Evolutionary conservation across 257 asterid genomes (phyloP).

Genomic region (Misopates orontium): DNA sequence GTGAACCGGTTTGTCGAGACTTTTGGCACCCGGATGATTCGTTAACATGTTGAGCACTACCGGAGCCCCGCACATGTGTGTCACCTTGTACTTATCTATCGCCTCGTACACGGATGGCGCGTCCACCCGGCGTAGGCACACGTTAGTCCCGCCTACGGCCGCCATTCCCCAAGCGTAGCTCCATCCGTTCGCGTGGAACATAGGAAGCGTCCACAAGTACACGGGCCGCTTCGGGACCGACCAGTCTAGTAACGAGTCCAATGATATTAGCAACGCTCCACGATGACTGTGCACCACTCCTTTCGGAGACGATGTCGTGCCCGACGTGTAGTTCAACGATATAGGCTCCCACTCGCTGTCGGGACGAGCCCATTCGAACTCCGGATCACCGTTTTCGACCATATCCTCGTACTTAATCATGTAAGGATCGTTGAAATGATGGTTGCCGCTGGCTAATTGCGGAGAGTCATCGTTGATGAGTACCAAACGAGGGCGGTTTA

Average conservation of each 20-base stretch:
- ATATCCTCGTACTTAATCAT: slow-evolving; percentile 34
- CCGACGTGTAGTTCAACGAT: slow-evolving; percentile 52
- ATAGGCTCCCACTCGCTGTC: slow-evolving; percentile 51
- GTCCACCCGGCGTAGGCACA: slow-evolving; percentile 52
- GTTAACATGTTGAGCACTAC: slow-evolving; percentile 45
- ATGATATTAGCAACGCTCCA: slow-evolving; percentile 30
- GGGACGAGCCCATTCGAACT: slow-evolving; percentile 46
- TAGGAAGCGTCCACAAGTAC: slow-evolving; percentile 52
- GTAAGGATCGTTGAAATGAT: background rate
- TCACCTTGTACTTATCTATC: slow-evolving; percentile 28
- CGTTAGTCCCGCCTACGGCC: slow-evolving; percentile 49
- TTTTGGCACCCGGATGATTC: slow-evolving; percentile 24
- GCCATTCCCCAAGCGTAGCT: slow-evolving; percentile 53
- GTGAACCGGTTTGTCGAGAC: slow-evolving; percentile 26
- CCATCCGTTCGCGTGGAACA: slow-evolving; percentile 66
- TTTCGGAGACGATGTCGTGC: slow-evolving; percentile 59
- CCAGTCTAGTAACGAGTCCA: slow-evolving; percentile 41
- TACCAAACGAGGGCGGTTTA: slow-evolving; percentile 32
- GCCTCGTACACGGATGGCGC: slow-evolving; percentile 29
- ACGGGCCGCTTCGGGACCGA: slow-evolving; percentile 38
- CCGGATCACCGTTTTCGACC: slow-evolving; percentile 40
- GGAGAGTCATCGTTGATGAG: slow-evolving; percentile 15
- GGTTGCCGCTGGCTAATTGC: background rate
- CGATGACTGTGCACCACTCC: slow-evolving; percentile 60
- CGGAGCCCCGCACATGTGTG: slow-evolving; percentile 53